phyloP scores from a whole-genome alignment of 2,329 filamentous ascomycete genomes.

The Camptophora hylomeconis region DNA sequence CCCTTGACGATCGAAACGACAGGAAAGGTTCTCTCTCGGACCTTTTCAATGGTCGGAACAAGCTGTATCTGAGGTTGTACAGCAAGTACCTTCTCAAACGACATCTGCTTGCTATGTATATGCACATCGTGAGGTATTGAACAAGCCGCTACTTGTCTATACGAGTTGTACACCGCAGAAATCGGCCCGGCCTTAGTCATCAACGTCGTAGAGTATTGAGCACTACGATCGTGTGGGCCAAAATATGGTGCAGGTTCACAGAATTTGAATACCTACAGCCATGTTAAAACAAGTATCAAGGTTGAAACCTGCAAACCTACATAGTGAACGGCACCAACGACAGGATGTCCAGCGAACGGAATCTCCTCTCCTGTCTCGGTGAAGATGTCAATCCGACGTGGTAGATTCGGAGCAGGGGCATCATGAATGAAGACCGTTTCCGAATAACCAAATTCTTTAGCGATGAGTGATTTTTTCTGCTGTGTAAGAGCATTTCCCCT shows the following conservation, averaged over 20 bases:
- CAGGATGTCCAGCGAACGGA: conserved; percentile 49
- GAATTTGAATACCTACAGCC: conserved; percentile 3
- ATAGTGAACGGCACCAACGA: conserved; percentile 43
- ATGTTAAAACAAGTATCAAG: neutral
- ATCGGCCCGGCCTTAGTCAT: conserved; percentile 33
- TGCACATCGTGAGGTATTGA: conserved; percentile 55
- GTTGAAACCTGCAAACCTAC: conserved; percentile 19
- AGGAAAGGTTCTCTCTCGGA: conserved; percentile 27
- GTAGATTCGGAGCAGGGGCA: conserved; percentile 21
- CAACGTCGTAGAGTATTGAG: conserved; percentile 14
- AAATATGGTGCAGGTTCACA: conserved; percentile 3
- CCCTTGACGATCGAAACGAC: conserved; percentile 56
- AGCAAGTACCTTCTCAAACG: conserved; percentile 18
- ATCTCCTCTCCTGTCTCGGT: conserved; percentile 37
- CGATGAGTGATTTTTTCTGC: conserved; percentile 44
- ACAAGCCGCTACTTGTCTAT: conserved; percentile 39
- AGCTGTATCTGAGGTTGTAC: conserved; percentile 18
- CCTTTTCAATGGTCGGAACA: conserved; percentile 17
- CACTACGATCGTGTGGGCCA: conserved; percentile 9
- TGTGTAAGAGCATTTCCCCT: conserved; percentile 34
- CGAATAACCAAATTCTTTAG: conserved; percentile 51
- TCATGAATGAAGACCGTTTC: conserved; percentile 52
- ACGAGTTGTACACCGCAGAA: conserved; percentile 26
- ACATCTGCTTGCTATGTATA: conserved; percentile 35
- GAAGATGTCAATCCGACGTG: conserved; percentile 46